These are phyloP conservation scores for Nymphaea colorata DNA, from an alignment of 164 flowering plant genomes.

Conservation along the genomic window DNA sequence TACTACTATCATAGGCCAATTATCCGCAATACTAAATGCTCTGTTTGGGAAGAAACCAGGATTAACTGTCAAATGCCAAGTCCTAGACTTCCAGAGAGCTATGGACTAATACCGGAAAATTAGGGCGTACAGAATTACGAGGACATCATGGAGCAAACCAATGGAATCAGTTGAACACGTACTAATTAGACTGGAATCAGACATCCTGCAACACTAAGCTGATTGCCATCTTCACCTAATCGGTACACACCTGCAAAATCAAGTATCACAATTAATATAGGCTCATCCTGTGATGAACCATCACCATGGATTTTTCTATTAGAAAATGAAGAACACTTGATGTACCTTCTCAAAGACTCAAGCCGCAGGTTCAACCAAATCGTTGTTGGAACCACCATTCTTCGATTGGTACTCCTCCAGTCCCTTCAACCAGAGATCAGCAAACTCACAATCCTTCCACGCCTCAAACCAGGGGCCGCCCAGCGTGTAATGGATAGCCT, in stretches of 20 bases:
- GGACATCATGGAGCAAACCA: neutral
- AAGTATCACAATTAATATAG: no score
- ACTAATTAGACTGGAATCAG: neutral
- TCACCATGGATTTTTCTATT: neutral
- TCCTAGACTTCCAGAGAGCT: no score
- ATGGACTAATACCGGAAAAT: no score
- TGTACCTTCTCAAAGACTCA: neutral
- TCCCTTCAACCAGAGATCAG: slow-evolving; percentile 59
- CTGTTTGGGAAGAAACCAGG: no score
- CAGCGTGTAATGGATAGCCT: slow-evolving; percentile 64
- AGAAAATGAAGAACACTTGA: neutral
- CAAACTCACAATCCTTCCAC: slow-evolving; percentile 68
- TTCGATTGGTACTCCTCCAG: slow-evolving; percentile 15
- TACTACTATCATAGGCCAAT: no score
- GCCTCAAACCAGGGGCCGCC: slow-evolving; percentile 86
- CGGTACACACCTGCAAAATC: neutral
- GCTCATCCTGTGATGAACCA: neutral
- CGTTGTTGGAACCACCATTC: neutral
- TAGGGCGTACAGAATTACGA: neutral
- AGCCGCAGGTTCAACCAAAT: neutral
- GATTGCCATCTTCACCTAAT: neutral
- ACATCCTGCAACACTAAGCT: neutral
- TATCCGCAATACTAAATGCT: no score
- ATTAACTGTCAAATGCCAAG: no score
- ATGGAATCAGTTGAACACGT: neutral